A percentile compares a stretch with the other conserved stretches of the same genome.
Conservation (phyloP, 495 filamentous ascomycete genomes). For the Daldinia childiae region DNA sequence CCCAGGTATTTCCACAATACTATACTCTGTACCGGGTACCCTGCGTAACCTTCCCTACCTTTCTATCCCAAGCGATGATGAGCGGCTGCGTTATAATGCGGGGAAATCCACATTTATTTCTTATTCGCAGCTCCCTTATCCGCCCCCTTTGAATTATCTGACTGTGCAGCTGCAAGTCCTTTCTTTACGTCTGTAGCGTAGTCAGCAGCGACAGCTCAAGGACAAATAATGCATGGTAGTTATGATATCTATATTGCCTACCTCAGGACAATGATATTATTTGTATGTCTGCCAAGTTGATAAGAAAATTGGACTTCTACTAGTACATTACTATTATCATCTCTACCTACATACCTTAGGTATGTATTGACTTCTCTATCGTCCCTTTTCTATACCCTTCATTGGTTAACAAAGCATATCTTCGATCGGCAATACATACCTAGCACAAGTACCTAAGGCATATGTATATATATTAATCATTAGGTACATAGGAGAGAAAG, state of each 20-base stretch:
- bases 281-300: not conserved
- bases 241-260: not conserved
- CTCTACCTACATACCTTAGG: too few species aligned
- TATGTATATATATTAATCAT: not conserved
- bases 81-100: constrained; percentile 39
- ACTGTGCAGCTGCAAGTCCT: too few species aligned
- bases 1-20: constrained; percentile 26
- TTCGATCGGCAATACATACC: not conserved
- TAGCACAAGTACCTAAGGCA: too few species aligned
- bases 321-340: not conserved
- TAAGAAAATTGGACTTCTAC: not conserved
- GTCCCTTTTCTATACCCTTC: not conserved
- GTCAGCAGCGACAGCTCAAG: constrained; percentile 1
- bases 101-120: constrained; percentile 35
- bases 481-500: not conserved
- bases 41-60: constrained; percentile 8
- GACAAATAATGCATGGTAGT: constrained; percentile 9
- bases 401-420: not conserved
- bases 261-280: not conserved
- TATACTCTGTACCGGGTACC: constrained; percentile 2
- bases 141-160: not conserved
- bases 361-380: not conserved
- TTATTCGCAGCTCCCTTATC: constrained; percentile 21
- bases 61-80: constrained; percentile 33
- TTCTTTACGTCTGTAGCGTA: not conserved